Base-by-base conservation (phyloP, 1,284 basidiomycete species). In the Cutaneotrichosporon sp. region DNA sequence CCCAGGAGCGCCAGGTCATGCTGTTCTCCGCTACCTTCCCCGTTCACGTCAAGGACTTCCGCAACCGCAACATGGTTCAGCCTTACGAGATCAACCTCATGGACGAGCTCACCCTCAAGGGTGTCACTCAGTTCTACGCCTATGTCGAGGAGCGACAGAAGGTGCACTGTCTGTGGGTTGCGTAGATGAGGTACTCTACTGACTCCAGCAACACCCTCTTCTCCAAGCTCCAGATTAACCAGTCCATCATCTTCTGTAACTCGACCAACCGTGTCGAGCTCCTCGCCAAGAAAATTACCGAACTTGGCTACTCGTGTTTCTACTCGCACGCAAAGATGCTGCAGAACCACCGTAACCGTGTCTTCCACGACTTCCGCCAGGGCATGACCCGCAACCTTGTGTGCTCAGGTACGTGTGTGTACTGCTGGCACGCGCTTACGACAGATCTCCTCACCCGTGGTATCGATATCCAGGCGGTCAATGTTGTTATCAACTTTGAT, bases 321-420 rank as follows among this genome's bases (percentile, higher is more conserved):
- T 98, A 97, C 81, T 97, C 94, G 52, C 94, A 98, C 74, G 96
- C 94, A 50, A 96, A 96, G 79, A 98, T 98, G 96, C 85, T 97
- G 15, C 96, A 98, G 77, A 86, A 87, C 34, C 91, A 97, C 76
- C 90, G 96, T 60, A 98, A 98, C 79, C 87, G 94, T 69, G 96
- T 98, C 63, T 98, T 98, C 82, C 96, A 98, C 79, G 94, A 98
- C 76, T 98, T 98, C 84, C 86, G 94, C 63, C 91, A 92, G 69
- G 94, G 94, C 61, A 90, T 93, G 52, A 97, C 93, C 79, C 87
- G 94, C 64, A 98, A 97, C 78, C 84, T 98, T 61, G 94, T 98
- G 69, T 98, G 96, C 79, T 84, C 82, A 22, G 80, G 77, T 79
- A 45, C 42, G 76, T 64, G n/a, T 23, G 3, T 18, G 30, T 34